These are phyloP conservation scores for Suillus subalutaceus DNA, from an alignment of 768 basidiomycete genomes.

Conservation along the genomic window DNA sequence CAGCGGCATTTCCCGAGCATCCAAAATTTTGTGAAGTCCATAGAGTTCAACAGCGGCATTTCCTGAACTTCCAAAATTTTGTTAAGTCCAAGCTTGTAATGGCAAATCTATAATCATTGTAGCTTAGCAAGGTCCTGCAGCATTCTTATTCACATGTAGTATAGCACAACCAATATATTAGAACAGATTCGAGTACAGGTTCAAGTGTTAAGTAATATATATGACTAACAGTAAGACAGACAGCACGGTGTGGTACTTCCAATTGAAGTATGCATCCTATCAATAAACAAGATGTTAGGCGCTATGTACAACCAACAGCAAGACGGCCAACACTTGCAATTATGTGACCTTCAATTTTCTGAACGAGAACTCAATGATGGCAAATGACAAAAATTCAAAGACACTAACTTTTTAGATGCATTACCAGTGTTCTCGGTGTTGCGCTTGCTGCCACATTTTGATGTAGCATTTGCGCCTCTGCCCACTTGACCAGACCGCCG, in stretches of 20 bases:
- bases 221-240: no score
- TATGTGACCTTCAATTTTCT: no score
- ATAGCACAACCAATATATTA: neutral
- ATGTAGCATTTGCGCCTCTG: neutral
- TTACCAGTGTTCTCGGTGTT: neutral
- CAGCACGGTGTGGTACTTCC: no score
- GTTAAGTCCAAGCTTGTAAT: neutral
- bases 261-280: no score
- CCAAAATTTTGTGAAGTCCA: no score
- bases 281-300: no score
- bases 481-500: neutral
- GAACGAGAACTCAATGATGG: neutral
- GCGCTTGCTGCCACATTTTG: neutral
- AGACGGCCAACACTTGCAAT: no score
- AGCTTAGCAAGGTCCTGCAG: no score
- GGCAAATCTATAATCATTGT: neutral
- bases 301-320: no score
- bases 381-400: neutral
- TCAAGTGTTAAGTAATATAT: no score
- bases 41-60: neutral
- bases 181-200: no score
- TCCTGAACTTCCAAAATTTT: neutral
- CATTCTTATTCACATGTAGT: neutral
- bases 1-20: neutral
- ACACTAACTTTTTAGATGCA: neutral